These are phyloP conservation scores for Boletus sp. DNA, from an alignment of 768 basidiomycete genomes.

Conservation along the genomic window DNA sequence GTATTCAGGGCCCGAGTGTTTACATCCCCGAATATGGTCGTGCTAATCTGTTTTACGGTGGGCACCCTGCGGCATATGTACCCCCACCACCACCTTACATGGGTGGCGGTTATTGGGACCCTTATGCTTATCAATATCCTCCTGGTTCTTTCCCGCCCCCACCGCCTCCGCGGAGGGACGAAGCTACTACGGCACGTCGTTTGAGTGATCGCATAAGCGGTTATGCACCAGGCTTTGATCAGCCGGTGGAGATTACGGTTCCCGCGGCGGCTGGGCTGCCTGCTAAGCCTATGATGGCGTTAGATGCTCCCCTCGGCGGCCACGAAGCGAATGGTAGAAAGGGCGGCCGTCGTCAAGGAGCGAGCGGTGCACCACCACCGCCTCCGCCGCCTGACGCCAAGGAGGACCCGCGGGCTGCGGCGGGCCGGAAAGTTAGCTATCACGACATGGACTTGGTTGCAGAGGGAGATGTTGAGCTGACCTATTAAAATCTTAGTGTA, in stretches of 20 bases:
- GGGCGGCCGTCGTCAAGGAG: constrained; percentile 37
- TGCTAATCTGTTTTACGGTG: constrained; percentile 39
- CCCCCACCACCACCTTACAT: constrained; percentile 39
- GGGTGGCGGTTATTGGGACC: constrained; percentile 43
- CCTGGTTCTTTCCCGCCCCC: constrained; percentile 35
- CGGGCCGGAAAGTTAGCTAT: constrained; percentile 87
- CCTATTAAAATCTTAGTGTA: constrained; percentile 34
- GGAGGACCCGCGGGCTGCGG: constrained; percentile 89
- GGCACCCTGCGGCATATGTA: constrained; percentile 33
- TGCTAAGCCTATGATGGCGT: constrained; percentile 64
- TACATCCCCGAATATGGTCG: constrained; percentile 47
- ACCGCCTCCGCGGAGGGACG: constrained; percentile 52
- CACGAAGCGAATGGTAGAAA: constrained; percentile 32
- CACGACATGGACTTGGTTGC: constrained; percentile 95
- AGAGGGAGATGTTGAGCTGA: constrained; percentile 67
- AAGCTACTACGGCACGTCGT: constrained; percentile 55
- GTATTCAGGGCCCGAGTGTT: constrained; percentile 59
- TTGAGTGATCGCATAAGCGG: constrained; percentile 82
- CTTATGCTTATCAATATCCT: constrained; percentile 41
- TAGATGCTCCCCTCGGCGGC: constrained; percentile 49
- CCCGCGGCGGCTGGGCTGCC: constrained; percentile 74
- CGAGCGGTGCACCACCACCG: constrained; percentile 54
- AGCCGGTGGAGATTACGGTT: constrained; percentile 40
- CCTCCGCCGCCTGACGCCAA: constrained; percentile 86
- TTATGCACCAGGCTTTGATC: constrained; percentile 52